phyloP scores from a whole-genome alignment of 805 yeast genomes.

The Yamadazyma endophytica region DNA sequence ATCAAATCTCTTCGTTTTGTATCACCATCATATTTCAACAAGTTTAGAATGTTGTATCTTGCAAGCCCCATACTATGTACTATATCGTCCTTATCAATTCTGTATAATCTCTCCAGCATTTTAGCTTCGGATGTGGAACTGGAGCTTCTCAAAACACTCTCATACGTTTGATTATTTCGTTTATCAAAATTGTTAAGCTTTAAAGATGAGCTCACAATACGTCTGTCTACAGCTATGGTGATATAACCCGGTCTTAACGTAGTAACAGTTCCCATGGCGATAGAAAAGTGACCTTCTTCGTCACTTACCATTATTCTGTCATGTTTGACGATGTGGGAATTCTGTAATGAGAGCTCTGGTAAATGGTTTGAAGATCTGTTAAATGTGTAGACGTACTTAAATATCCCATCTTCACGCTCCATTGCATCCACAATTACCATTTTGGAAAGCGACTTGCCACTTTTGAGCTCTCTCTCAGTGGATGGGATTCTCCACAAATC shows the following conservation, averaged over 20 bases:
- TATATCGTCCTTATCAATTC: conserved; percentile 80
- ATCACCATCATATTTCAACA: conserved; percentile 55
- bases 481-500: conserved; percentile 69
- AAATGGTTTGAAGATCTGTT: conserved; percentile 23
- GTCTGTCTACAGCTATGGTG: conserved; percentile 49
- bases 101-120: conserved; percentile 29
- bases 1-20: conserved; percentile 40
- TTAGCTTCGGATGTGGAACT: conserved; percentile 5
- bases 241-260: conserved; percentile 40
- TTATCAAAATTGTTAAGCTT: conserved; percentile 40
- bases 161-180: conserved; percentile 44
- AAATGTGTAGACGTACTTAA: conserved; percentile 46
- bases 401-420: conserved; percentile 16
- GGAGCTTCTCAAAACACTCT: conserved; percentile 39
- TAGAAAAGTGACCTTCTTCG: conserved; percentile 70
- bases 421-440: conserved; percentile 34
- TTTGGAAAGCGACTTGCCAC: conserved; percentile 57
- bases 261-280: conserved; percentile 60
- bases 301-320: conserved; percentile 77
- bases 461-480: conserved; percentile 52
- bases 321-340: conserved; percentile 48
- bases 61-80: conserved; percentile 73
- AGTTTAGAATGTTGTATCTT: conserved; percentile 66
- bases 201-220: conserved; percentile 42
- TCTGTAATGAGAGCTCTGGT: conserved; percentile 16